A percentile compares a stretch with the other conserved stretches of the same genome.
Conservation (phyloP, 1,284 basidiomycete species). For the Cryptococcus sp. region DNA sequence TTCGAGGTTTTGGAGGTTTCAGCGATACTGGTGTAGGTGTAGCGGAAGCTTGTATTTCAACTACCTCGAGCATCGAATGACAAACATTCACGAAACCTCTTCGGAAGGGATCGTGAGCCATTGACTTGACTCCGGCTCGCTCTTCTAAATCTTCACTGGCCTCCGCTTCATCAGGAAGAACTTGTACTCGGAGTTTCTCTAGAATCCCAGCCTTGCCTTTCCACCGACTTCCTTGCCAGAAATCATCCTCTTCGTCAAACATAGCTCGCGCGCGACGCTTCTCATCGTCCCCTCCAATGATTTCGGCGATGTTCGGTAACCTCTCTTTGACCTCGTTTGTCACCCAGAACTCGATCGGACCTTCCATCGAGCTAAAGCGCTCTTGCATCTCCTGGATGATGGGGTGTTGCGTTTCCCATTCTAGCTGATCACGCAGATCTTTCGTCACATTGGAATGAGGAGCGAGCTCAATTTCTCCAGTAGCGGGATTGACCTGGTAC, state of each 20-base stretch:
- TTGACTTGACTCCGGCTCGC: neutral
- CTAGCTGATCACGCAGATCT: conserved; percentile 45
- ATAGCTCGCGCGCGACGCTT: conserved; percentile 32
- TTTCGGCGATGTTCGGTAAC: conserved; percentile 39
- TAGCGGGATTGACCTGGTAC: neutral
- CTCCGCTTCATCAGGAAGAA: conserved; percentile 24
- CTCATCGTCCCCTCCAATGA: conserved; percentile 44
- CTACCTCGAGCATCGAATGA: conserved; percentile 19
- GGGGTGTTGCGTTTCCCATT: conserved; percentile 41
- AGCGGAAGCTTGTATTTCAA: conserved; percentile 10
- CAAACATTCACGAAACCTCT: conserved; percentile 19
- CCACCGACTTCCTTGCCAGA: conserved; percentile 43
- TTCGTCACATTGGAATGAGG: conserved; percentile 35
- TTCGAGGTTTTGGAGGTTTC: conserved; percentile 4
- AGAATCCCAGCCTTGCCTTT: conserved; percentile 31
- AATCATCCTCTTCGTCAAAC: conserved; percentile 26
- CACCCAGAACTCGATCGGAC: conserved; percentile 39
- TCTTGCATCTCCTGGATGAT: conserved; percentile 40
- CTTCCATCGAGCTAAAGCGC: conserved; percentile 17
- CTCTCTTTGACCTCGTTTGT: conserved; percentile 41
- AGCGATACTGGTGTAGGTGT: neutral
- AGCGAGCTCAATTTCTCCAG: conserved; percentile 14
- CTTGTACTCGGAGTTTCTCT: conserved; percentile 23
- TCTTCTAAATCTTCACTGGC: neutral
- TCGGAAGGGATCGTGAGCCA: conserved; percentile 13